Base-by-base conservation (phyloP, 129 eudicot species). In the Saposhnikovia divaricata region DNA sequence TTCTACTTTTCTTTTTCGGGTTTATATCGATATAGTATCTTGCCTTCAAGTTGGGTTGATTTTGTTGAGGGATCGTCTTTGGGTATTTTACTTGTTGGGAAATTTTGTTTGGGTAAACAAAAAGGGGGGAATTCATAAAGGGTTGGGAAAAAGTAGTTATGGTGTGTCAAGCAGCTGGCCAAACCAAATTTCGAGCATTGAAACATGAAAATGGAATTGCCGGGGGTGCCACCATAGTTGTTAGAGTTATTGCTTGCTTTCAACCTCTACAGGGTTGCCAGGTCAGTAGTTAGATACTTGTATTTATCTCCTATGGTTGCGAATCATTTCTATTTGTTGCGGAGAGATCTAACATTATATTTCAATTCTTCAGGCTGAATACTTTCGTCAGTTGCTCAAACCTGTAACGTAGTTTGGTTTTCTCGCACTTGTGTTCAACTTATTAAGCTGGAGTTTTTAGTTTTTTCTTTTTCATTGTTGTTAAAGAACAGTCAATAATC, bases 391-490 rank as follows among this genome's bases (percentile, higher is more conserved):
- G 42, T 84, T 95, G 85, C 92, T 95, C 37, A 95, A 92, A 81
- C 98, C 97, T 66, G 96, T 95, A 11, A 92, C 98, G 98, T 92
- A 92, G 98, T 80, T 77, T 74, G 55, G 34, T 82, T 84, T 84
- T 77, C 61, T 46, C 46, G 46, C 8, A 27, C 80, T 74, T 80
- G 86, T 80, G 83, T 84, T 88, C 87, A 85, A 85, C 83, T 84
- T 46, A 27, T 80, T 79, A 77, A 84, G 90, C 93, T 90, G 91
- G 89, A 84, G 79, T 86, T 43, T 84, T 86, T 82, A 81, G 80
- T 86, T 89, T 71, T 39, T 18, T 39, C 43, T 81, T 84, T 66
- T 85, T 31, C 68, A 63, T 79, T 63, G 70, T 85, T 89, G 57
- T 79, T 80, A 82, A 91, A 84, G 83, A 83, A 78, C 77, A 59